These are phyloP conservation scores for Vanrija humicola DNA, from an alignment of 1,284 basidiomycete genomes.

Conservation along the genomic window DNA sequence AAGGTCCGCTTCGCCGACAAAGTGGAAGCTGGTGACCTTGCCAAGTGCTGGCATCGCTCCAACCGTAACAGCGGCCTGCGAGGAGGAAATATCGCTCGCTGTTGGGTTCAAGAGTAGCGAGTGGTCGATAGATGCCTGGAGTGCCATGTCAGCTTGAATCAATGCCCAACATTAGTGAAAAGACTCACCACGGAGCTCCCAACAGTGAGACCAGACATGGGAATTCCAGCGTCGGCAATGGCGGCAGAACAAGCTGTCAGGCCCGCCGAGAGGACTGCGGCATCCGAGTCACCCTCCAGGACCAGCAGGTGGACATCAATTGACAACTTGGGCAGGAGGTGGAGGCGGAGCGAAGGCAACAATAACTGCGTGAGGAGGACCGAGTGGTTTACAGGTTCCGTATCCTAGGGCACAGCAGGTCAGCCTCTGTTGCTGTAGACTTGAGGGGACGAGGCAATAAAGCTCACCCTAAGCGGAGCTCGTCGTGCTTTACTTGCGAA, in stretches of 20 bases:
- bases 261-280: slow-evolving; percentile 77
- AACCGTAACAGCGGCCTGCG: slow-evolving; percentile 64
- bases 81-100: slow-evolving; percentile 49
- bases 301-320: slow-evolving; percentile 89
- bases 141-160: slow-evolving; percentile 5
- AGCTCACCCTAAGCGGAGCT: slow-evolving; percentile 77
- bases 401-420: slow-evolving; percentile 60
- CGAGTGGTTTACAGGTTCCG: slow-evolving; percentile 81
- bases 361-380: slow-evolving; percentile 82
- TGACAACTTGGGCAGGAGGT: slow-evolving; percentile 86
- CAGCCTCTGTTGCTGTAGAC: not conserved
- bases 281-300: slow-evolving; percentile 83
- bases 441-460: not conserved
- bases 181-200: slow-evolving; percentile 29
- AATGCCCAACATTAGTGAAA: not conserved
- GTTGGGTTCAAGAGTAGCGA: slow-evolving; percentile 74
- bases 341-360: slow-evolving; percentile 76
- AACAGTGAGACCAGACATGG: slow-evolving; percentile 43
- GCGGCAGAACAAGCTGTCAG: slow-evolving; percentile 85
- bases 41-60: slow-evolving; percentile 86
- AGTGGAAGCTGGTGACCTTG: slow-evolving; percentile 75
- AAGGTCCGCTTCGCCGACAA: slow-evolving; percentile 58
- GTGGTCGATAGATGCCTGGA: slow-evolving; percentile 39
- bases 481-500: slow-evolving; percentile 75
- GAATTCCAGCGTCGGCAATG: slow-evolving; percentile 53